Evolutionary conservation across 2,329 filamentous ascomycete genomes (phyloP), one percentile per base, ranked within the genome.

Genomic region (Aspergillus luchuensis): DNA sequence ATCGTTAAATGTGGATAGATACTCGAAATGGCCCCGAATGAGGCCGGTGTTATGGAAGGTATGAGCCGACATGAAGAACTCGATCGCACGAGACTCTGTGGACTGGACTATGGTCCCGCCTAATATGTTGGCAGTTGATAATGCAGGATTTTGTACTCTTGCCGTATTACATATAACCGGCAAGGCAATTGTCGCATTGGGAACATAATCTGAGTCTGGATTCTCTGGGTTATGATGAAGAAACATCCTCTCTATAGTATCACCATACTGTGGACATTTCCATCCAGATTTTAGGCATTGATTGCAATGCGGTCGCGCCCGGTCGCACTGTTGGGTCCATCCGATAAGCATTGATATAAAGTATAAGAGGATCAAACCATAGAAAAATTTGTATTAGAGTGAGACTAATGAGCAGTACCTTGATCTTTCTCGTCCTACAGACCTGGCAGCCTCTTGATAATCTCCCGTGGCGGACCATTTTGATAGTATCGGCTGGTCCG

Each of bases 381-480:
- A 33, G 28, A 33, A 33, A 11, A 19, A 19, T 19, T 19, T 19
- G 4, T 10, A 10, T 11, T 11, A 33, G 10, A 38, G 8, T 28
- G 21, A 17, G 7, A 8, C 5, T 6, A 4, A 41, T 55, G 25
- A 28, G 25, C 69, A 81, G 64, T 81, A 89, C 89, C 84, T 91
- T 91, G 72, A 91, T 91, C 67, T 89, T 83, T 65, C 89, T 83
- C 38, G 84, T 89, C 72, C 89, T 85, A 73, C 89, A 91, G 85
- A 89, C 91, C 78, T 90, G 88, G 69, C 89, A 91, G 68, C 88
- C 89, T 77, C 82, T 79, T 0, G 86, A 89, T 69, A 87, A 85
- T 76, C 87, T 88, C 45, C 87, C 87, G 63, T 64, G 64, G n/a
- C 64, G 64, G 23, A 49, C 58, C 62, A 66, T 66, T 50, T 5